These are phyloP conservation scores for Colletotrichum tofieldiae DNA, from an alignment of 2,329 filamentous ascomycete genomes.

Conservation along the genomic window DNA sequence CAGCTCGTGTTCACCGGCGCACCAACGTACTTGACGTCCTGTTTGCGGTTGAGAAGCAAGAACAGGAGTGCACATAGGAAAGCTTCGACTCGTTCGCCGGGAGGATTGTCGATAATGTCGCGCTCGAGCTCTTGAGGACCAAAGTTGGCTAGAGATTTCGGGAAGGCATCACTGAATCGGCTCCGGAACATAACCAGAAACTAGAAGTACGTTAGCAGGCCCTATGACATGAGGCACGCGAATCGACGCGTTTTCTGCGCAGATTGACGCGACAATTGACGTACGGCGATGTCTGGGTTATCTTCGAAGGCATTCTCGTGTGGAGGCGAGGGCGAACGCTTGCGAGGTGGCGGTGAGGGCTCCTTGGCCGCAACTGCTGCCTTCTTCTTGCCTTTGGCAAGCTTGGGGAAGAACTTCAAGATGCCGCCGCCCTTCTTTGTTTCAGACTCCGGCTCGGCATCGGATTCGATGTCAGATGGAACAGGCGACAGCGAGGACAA, in stretches of 20 bases:
- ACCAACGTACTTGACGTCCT: conserved; percentile 91
- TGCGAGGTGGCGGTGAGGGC: conserved; percentile 77
- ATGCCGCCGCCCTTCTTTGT: conserved; percentile 68
- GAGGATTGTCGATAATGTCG: conserved; percentile 83
- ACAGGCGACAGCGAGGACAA: conserved; percentile 64
- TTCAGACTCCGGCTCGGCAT: conserved; percentile 67
- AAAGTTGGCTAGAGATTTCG: conserved; percentile 88
- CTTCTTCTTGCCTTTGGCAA: conserved; percentile 61
- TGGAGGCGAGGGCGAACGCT: conserved; percentile 88
- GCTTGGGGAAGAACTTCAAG: conserved; percentile 77
- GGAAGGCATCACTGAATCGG: conserved; percentile 91
- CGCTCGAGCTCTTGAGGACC: conserved; percentile 96
- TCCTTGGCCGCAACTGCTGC: conserved; percentile 65
- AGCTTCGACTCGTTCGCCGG: conserved; percentile 88
- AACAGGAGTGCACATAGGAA: conserved; percentile 91
- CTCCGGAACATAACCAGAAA: conserved; percentile 99
- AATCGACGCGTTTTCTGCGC: conserved; percentile 65
- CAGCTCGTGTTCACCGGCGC: conserved; percentile 8
- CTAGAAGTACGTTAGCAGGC: conserved; percentile 65
- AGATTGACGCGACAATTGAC: conserved; percentile 66
- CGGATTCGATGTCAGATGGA: conserved; percentile 65
- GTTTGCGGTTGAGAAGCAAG: conserved; percentile 95
- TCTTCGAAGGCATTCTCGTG: conserved; percentile 93
- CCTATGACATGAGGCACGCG: conserved; percentile 60
- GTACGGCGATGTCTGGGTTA: conserved; percentile 91